Evolutionary conservation across 2,329 filamentous ascomycete species (phyloP).

Genomic region (Scedosporium minutisporum): DNA sequence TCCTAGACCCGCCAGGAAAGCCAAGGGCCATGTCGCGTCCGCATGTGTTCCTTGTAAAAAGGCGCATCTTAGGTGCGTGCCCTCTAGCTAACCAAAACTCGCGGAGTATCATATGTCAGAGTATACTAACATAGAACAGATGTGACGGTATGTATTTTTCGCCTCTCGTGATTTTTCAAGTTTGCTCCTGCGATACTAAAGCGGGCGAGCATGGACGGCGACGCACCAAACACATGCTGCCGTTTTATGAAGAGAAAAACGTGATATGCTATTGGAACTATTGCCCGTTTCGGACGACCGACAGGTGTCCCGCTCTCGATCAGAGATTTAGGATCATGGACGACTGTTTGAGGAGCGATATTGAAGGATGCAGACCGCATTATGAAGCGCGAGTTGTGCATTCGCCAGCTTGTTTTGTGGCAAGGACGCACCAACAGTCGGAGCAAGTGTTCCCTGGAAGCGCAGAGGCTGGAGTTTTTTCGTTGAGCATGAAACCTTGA

Average conservation of each 20-base stretch:
- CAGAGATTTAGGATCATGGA: too few relatives aligned
- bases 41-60: conserved; percentile 80
- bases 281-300: too few relatives aligned
- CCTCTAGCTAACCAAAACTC: not conserved
- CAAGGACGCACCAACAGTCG: not conserved
- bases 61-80: conserved; percentile 60
- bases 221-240: not conserved
- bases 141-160: conserved; percentile 51
- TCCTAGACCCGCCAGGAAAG: conserved; percentile 55
- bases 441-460: not conserved
- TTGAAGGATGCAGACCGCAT: too few relatives aligned
- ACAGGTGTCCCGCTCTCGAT: too few relatives aligned
- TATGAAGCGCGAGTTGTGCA: too few relatives aligned
- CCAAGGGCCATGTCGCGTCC: conserved; percentile 74
- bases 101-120: not conserved
- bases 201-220: not conserved
- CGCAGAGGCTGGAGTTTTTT: not conserved
- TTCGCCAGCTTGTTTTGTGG: not conserved
- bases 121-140: conserved; percentile 24
- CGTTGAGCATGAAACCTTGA: not conserved
- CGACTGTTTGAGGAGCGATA: too few relatives aligned
- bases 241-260: too few relatives aligned
- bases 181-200: not conserved
- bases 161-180: not conserved
- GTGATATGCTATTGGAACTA: too few relatives aligned